Evolutionary conservation across 768 basidiomycete species (phyloP), one percentile per base, ranked within the genome.

Genomic region (Naganishia onofrii): DNA sequence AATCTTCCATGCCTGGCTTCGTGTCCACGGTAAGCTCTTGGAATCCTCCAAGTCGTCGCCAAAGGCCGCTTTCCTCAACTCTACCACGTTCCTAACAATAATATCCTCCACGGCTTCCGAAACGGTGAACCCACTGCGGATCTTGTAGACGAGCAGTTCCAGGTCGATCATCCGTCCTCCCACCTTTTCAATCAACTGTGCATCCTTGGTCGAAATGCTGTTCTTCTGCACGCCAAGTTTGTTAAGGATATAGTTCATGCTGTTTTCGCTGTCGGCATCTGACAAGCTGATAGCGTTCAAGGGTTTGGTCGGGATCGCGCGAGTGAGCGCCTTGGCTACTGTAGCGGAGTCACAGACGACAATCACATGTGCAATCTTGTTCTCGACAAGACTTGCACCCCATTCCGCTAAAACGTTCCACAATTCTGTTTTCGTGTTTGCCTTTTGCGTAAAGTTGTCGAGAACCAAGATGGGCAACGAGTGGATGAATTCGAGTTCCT

Each of bases 151-250:
- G 38, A 97, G 82, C 55, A 85, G 88, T 77, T 92, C 89, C 26
- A 96, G 86, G 76, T 96, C 93, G 72, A 89, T 91, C 57, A 93
- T 89, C 19, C 96, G 86, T 34, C 96, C 96, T 44, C 96, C 96
- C 0, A 98, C 85, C 28, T 88, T 86, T 60, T 88, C 84, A 29
- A 99, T 84, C 68, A 86, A 84, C 36, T 83, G 76, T 15, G 82
- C 82, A 72, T 92, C 87, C 32, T 86, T 82, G 12, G 76, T 68
- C 1, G 86, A 87, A n/a, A 74, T 71, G 9, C 70, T 70, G 10
- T 70, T 66, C 26, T 66, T 67, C 10, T 72, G 53, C 70, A 90
- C 87, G 31, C 82, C 81, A 52, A 95, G 84, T 79, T 91, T 93
- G 73, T 89, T 86, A 77, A 87, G 85, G 70, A 98, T 89, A 76